A percentile compares a stretch with the other conserved stretches of the same genome.
Conservation (phyloP, 441 rosid genomes). For the Monsonia emarginata region DNA sequence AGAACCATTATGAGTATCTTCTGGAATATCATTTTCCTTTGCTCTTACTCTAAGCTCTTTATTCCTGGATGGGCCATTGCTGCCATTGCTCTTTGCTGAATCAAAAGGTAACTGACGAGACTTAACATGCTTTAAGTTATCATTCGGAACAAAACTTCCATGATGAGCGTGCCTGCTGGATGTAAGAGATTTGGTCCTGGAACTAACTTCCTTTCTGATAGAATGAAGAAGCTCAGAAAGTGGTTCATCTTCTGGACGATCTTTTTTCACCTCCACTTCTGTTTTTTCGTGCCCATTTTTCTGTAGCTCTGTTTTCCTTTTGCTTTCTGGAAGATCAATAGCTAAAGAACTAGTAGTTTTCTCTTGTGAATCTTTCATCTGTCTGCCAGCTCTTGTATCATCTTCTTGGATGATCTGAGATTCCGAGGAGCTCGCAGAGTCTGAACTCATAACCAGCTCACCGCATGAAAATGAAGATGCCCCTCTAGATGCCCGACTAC, state of each 20-base stretch:
- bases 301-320: constrained; percentile 22
- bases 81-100: constrained; percentile 30
- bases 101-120: constrained; percentile 63
- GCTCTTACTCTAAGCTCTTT: constrained; percentile 33
- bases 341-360: constrained; percentile 19
- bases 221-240: constrained; percentile 31
- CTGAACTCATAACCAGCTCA: neutral
- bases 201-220: constrained; percentile 30
- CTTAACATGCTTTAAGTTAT: constrained; percentile 50
- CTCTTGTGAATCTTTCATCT: constrained; percentile 5
- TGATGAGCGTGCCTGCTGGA: constrained; percentile 30
- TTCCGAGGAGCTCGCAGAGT: neutral
- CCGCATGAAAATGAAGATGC: neutral
- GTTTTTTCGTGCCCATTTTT: constrained; percentile 25
- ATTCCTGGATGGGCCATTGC: constrained; percentile 19
- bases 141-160: constrained; percentile 29
- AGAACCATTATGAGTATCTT: constrained; percentile 22
- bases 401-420: neutral
- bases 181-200: constrained; percentile 46
- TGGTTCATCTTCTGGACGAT: constrained; percentile 30
- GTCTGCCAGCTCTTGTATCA: neutral
- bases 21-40: constrained; percentile 26
- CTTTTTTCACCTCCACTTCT: constrained; percentile 25
- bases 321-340: constrained; percentile 18
- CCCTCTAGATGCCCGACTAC: neutral